Base-by-base conservation (phyloP, 306 rosid species). In the Casuarina cunninghamiana region DNA sequence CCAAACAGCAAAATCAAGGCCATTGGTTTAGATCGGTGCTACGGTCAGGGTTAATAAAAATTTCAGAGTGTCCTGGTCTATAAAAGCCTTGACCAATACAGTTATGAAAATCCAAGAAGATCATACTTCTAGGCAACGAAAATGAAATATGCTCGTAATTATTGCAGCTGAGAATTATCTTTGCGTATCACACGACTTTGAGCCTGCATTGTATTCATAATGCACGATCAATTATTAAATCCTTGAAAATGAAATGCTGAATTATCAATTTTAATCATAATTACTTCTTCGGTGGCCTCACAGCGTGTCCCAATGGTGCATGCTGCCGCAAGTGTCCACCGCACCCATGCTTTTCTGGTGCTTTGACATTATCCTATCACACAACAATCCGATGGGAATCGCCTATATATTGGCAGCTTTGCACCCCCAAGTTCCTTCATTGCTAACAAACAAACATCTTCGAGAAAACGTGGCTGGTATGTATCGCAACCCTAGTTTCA, bases 321-420 rank as follows among this genome's bases (percentile, higher is more conserved):
- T 10, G 16, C 60, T 10, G 16, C 60, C 73, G 13, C 43, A 35
- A 53, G 19, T 21, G 73, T 77, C 71, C 80, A 70, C 38, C 49
- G 58, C 54, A 70, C 51, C 58, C 74, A 11, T 70, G 41, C 43
- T 42, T 42, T 66, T 1, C 42, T 66, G 17, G 71, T 66, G 71
- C 71, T 41, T 4, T 39, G 49, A 39, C 37, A 16, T n/a, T 38
- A 37, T 37, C 37, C 69, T 12, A 38, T 66, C 71, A 66, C 71
- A 21, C 70, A 65, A 61, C n/a, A 10, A 6, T 1, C 7, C 38
- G 39, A 21, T 21, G 39, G 1, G 15, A 8, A 66, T 2, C 19
- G 3, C 50, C 48, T 66, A 66, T 66, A 66, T 10, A 66, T 41
- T 66, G 49, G 6, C 43, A 39, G 3, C 9, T 16, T 17, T 16